Evolutionary conservation across 106 monocot genomes (phyloP).

Genomic region (Posidonia australis): DNA sequence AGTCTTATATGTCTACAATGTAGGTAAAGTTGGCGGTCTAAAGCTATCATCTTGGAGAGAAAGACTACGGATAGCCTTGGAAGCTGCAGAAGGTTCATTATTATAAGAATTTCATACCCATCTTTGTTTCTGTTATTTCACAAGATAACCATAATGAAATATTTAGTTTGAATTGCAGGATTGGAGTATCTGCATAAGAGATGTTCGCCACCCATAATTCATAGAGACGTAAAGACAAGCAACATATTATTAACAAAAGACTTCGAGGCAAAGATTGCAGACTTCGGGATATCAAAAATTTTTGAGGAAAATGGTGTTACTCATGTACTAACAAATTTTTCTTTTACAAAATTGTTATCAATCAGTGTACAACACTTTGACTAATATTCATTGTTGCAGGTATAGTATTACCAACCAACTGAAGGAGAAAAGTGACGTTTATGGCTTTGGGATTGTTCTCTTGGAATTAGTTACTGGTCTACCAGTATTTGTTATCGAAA

Average conservation of each 20-base stretch:
- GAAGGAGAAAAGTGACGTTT: neutral
- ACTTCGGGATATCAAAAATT: constrained; percentile 2
- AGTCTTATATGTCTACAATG: no score
- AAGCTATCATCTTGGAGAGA: constrained; percentile 5
- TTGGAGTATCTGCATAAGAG: constrained; percentile 5
- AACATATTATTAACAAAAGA: constrained; percentile 1
- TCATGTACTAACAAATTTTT: neutral
- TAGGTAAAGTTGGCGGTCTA: no score
- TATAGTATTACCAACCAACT: neutral
- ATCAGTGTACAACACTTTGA: neutral
- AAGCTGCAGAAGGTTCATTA: neutral
- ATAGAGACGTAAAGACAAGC: constrained; percentile 6
- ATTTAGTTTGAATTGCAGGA: neutral
- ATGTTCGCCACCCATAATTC: constrained; percentile 8
- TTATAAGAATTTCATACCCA: neutral
- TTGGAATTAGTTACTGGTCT: neutral
- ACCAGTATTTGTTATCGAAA: neutral
- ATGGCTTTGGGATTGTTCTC: neutral
- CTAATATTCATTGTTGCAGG: neutral
- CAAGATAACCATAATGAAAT: neutral
- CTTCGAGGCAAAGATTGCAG: neutral
- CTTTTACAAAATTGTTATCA: neutral
- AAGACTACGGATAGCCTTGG: neutral
- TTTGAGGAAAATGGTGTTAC: neutral
- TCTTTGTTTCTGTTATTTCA: neutral